Evolutionary conservation across 495 filamentous ascomycete species (phyloP).

Genomic region (Penicillium chermesinum): DNA sequence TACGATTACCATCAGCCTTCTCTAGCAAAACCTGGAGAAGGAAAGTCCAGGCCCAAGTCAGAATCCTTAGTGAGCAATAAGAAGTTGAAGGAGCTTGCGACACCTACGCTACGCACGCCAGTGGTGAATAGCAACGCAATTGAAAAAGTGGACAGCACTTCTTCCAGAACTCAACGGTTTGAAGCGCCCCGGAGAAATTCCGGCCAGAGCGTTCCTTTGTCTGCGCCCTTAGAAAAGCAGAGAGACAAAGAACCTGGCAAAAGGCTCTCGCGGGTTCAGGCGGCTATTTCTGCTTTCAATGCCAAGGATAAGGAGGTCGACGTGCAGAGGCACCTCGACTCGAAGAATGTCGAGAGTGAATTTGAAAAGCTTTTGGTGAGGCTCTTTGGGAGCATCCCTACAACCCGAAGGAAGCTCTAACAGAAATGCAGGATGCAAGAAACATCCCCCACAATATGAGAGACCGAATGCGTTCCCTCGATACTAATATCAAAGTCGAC

Average conservation of each 20-base stretch:
- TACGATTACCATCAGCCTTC: constrained; percentile 53
- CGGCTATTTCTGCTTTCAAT: constrained; percentile 60
- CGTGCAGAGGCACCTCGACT: constrained; percentile 36
- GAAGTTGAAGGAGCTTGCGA: constrained; percentile 35
- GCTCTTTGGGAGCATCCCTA: background rate
- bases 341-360: constrained; percentile 44
- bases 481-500: constrained; percentile 85
- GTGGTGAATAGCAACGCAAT: constrained; percentile 16
- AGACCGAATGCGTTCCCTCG: constrained; percentile 86
- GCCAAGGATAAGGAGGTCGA: constrained; percentile 43
- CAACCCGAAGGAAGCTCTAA: constrained; percentile 21
- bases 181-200: constrained; percentile 18
- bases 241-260: constrained; percentile 32
- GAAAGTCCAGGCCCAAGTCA: constrained; percentile 50
- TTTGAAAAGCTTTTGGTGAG: constrained; percentile 48
- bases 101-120: constrained; percentile 20
- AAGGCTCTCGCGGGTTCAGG: constrained; percentile 54
- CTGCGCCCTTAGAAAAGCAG: constrained; percentile 16
- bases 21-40: constrained; percentile 36
- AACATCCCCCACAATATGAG: constrained; percentile 92
- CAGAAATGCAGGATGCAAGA: constrained; percentile 61
- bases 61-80: constrained; percentile 38
- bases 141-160: constrained; percentile 12
- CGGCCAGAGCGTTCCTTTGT: constrained; percentile 17
- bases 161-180: constrained; percentile 16